Conservation (phyloP, 176 grass and related monocot species). For the Cymbopogon citratus region DNA sequence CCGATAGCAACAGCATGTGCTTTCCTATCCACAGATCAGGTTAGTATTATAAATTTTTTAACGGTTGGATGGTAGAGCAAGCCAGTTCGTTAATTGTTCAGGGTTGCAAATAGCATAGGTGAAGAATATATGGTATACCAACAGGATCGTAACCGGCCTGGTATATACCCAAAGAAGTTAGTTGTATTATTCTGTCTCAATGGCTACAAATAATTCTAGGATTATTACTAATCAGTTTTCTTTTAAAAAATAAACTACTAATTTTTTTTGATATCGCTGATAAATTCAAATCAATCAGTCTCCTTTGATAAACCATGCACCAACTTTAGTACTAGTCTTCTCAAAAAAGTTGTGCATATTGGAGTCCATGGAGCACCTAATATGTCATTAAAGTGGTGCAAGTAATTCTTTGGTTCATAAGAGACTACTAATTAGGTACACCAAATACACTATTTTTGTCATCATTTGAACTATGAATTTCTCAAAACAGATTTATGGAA, state of each 20-base stretch:
- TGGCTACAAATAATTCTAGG: background rate
- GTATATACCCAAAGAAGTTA: background rate
- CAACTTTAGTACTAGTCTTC: conserved; percentile 12
- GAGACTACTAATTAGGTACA: conserved; percentile 28
- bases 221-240: no score
- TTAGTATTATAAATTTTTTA: background rate
- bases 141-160: background rate
- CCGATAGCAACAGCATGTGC: conserved; percentile 28
- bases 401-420: conserved; percentile 25
- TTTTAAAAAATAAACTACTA: no score
- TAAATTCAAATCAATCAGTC: background rate
- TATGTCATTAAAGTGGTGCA: conserved; percentile 27
- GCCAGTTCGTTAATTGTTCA: background rate
- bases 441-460: conserved; percentile 16
- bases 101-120: background rate
- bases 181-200: background rate
- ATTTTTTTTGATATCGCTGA: background rate
- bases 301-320: background rate
- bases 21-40: conserved; percentile 13
- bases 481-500: background rate
- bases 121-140: background rate
- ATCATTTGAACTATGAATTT: background rate
- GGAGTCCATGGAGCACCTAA: conserved; percentile 17
- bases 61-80: conserved; percentile 29
- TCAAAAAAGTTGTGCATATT: background rate